Evolutionary conservation across 1,284 basidiomycete species (phyloP), one percentile per base, ranked within the genome.

Genomic region (Marasmius tenuissimus): DNA sequence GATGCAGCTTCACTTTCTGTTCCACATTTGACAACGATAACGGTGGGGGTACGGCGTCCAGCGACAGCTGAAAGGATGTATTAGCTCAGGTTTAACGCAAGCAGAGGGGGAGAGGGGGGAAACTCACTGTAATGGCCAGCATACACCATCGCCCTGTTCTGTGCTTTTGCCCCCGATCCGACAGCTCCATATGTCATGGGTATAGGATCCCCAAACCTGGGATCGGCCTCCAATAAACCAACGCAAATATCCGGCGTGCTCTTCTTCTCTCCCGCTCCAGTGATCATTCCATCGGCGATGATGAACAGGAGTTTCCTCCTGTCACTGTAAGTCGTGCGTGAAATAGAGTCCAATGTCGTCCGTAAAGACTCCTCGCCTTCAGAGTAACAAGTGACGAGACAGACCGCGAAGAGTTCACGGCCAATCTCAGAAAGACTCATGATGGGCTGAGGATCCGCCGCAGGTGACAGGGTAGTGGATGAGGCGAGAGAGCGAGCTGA

Each of bases 281-380:
- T 99, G 67, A 99, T 96, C 94, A 99, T 98, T 5, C 97, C 97
- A 75, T 99, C 97, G 40, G 96, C 97, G 8, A 99, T 91, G 61
- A 99, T 83, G 73, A 98, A 97, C 47, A 99, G 76, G 20, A 99
- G 81, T 75, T 99, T 99, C 60, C 96, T 84, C 42, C 85, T 81
- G 75, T 98, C 96, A 8, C 94, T 93, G 75, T 98, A 99, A 4
- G 86, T 90, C 0, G 96, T 98, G 48, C 78, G 78, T 0, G 95
- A 93, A 61, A 99, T 95, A 6, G 94, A 93, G 73, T 98, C 96
- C 61, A 98, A 84, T 0, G 97, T 99, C 2, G 90, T 92, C 55
- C 93, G 84, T 67, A 99, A 83, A 0, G 94, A 95, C 47, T 96
- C 95, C 73, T 94, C 92, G 60, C 95, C 96, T 76, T 99, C 97